Evolutionary conservation across 2,329 filamentous ascomycete species (phyloP).

Genomic region (Cytospora mali): DNA sequence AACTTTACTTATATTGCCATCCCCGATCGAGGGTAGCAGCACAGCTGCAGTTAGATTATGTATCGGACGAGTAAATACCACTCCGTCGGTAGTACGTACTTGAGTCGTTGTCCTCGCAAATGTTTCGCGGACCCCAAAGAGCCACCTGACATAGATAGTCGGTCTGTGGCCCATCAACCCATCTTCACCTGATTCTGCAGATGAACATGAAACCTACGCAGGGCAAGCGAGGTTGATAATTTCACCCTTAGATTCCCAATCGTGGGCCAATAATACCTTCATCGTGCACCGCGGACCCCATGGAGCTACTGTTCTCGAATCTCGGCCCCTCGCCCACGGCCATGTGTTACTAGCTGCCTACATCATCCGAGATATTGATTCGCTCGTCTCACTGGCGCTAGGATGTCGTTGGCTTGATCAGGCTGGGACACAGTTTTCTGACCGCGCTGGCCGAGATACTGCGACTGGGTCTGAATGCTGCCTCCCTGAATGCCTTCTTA

Average conservation of each 20-base stretch:
- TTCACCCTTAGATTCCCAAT: constrained; percentile 11
- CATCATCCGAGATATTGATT: constrained; percentile 25
- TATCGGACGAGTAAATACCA: too few species aligned
- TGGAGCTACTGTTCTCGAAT: constrained; percentile 24
- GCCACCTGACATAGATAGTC: too few species aligned
- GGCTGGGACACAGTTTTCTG: constrained; percentile 29
- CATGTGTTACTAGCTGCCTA: constrained; percentile 31
- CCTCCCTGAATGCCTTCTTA: not conserved
- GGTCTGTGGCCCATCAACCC: constrained; percentile 18
- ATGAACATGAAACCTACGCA: not conserved
- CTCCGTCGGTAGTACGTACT: too few species aligned
- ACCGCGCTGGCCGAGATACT: constrained; percentile 23
- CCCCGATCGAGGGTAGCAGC: too few species aligned
- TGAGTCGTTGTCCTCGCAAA: too few species aligned
- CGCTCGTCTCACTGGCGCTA: constrained; percentile 31
- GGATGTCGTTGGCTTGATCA: constrained; percentile 30
- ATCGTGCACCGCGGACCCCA: constrained; percentile 2
- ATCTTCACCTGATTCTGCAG: not conserved
- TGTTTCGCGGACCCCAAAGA: too few species aligned
- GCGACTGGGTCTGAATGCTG: not conserved
- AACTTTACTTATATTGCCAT: too few species aligned
- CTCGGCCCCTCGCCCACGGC: constrained; percentile 24
- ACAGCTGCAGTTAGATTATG: too few species aligned
- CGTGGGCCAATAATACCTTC: constrained; percentile 28
- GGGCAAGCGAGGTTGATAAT: constrained; percentile 1